Percentiles rank a stretch among this genome's conserved stretches.
Evolutionary conservation across 352 stramenopile genomes (phyloP).

Genomic region (Phytophthora brassicae): DNA sequence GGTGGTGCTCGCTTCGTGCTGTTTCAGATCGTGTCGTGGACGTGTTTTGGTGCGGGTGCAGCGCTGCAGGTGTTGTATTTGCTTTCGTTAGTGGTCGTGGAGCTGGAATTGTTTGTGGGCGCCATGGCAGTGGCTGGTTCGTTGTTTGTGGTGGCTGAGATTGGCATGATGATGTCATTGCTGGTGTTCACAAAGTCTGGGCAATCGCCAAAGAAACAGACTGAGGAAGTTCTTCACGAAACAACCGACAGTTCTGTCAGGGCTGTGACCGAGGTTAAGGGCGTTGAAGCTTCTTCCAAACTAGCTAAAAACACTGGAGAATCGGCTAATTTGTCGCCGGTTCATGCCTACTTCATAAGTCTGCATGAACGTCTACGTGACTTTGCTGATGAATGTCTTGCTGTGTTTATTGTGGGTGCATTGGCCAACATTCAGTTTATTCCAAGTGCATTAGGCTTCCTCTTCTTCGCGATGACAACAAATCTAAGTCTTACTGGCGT

Average conservation of each 20-base stretch:
- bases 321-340: conserved; percentile 1
- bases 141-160: conserved; percentile 65
- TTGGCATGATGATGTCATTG: conserved; percentile 85
- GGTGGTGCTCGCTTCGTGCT: conserved; percentile 75
- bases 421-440: conserved; percentile 75
- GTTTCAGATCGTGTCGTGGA: conserved; percentile 80
- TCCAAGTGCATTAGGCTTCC: conserved; percentile 50
- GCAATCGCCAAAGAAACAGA: conserved; percentile 5
- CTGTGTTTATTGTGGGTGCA: conserved; percentile 44
- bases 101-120: conserved; percentile 80
- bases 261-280: not conserved
- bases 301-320: not conserved
- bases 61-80: conserved; percentile 77
- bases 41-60: conserved; percentile 68
- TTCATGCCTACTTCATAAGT: not conserved
- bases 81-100: conserved; percentile 74
- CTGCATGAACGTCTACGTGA: conserved; percentile 39
- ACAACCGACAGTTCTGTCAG: not conserved
- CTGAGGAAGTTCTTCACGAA: not conserved
- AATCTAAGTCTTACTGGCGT: conserved; percentile 38
- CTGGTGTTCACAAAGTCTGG: conserved; percentile 51
- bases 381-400: conserved; percentile 61
- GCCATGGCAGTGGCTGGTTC: conserved; percentile 63
- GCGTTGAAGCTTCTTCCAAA: not conserved
- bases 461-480: conserved; percentile 54